Percentiles rank a stretch among this genome's conserved stretches.
phyloP scores from a whole-genome alignment of 176 grass and related monocot species.

The Calamus simplicifolius region DNA sequence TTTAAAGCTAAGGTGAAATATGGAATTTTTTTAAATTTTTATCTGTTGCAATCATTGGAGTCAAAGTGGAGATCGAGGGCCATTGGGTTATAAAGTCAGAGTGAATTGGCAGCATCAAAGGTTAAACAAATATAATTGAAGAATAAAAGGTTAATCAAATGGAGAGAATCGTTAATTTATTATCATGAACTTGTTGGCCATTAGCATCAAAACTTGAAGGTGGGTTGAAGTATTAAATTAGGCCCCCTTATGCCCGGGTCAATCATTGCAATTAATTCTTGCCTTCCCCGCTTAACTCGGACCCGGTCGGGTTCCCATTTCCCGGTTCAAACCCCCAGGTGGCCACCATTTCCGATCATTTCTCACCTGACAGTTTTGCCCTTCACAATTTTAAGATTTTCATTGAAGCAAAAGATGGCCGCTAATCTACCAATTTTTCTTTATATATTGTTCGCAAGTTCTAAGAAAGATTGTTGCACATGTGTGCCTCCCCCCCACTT shows the following conservation, averaged over 20 bases:
- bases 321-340: background rate
- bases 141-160: too few species aligned
- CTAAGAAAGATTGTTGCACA: too few species aligned
- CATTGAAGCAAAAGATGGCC: too few species aligned
- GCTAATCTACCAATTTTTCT: too few species aligned
- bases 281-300: background rate
- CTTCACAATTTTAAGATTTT: too few species aligned
- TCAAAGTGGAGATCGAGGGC: background rate
- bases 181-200: too few species aligned
- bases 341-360: background rate
- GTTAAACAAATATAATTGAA: too few species aligned
- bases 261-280: slow-evolving; percentile 14
- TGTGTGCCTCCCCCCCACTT: too few species aligned
- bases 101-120: too few species aligned
- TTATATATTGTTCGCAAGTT: too few species aligned
- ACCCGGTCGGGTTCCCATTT: background rate
- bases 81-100: background rate
- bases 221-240: background rate
- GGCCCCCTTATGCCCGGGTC: background rate
- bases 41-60: slow-evolving; percentile 6
- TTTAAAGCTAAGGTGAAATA: background rate
- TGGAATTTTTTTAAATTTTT: background rate
- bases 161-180: too few species aligned
- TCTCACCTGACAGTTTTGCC: background rate
- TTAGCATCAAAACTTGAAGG: too few species aligned